Evolutionary conservation across 2,329 filamentous ascomycete genomes (phyloP).

Genomic region (Neonectria neomacrospora): DNA sequence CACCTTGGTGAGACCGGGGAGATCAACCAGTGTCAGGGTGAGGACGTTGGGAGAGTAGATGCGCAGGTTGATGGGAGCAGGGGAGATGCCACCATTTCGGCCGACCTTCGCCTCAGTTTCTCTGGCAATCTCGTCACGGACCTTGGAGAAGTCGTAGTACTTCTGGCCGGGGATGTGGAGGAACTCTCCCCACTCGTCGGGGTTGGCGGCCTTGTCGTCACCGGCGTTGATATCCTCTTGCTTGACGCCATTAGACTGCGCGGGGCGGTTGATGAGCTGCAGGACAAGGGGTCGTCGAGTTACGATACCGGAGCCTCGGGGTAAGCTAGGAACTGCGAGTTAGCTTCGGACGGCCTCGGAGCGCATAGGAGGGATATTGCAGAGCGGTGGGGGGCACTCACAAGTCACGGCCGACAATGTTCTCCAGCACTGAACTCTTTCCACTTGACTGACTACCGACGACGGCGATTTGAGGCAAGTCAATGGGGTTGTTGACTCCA

Average conservation of each 20-base stretch:
- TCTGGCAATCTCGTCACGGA: conserved; percentile 94
- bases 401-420: conserved; percentile 99
- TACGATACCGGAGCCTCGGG: conserved; percentile 96
- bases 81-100: conserved; percentile 94
- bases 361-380: conserved; percentile 21
- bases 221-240: conserved; percentile 72
- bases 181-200: conserved; percentile 98
- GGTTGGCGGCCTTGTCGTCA: conserved; percentile 87
- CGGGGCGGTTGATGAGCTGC: conserved; percentile 93
- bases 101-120: conserved; percentile 98
- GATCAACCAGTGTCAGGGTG: conserved; percentile 93
- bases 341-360: conserved; percentile 25
- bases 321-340: conserved; percentile 70
- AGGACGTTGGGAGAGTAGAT: conserved; percentile 99
- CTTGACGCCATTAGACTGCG: conserved; percentile 79
- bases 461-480: conserved; percentile 97
- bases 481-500: conserved; percentile 98
- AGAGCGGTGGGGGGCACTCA: conserved; percentile 61
- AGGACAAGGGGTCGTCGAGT: conserved; percentile 95
- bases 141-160: conserved; percentile 98
- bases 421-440: conserved; percentile 98
- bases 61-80: conserved; percentile 94
- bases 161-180: conserved; percentile 97
- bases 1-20: conserved; percentile 96
- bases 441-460: conserved; percentile 98